Percentiles rank a stretch among this genome's conserved stretches.
phyloP scores from a whole-genome alignment of 306 rosid species.

The Canavalia gladiata region DNA sequence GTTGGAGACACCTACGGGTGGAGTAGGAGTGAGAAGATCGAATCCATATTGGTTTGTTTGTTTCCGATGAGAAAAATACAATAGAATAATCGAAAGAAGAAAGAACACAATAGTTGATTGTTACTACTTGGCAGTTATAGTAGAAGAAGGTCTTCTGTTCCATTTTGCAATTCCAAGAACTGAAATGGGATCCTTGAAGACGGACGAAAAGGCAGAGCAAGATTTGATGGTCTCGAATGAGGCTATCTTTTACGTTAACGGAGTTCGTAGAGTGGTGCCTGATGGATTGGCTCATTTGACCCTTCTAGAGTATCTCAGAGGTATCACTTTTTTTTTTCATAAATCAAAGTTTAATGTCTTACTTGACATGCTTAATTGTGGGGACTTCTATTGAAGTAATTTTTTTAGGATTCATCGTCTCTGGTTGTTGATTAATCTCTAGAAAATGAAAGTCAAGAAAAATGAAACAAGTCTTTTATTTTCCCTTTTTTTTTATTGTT shows the following conservation, averaged over 20 bases:
- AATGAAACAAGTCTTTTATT: background rate
- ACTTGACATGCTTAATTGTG: conserved; percentile 16
- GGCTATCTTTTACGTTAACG: conserved; percentile 72
- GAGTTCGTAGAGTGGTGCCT: conserved; percentile 73
- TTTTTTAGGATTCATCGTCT: background rate
- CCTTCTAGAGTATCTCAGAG: conserved; percentile 94
- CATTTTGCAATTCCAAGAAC: background rate
- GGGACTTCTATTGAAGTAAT: background rate
- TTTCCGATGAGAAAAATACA: background rate
- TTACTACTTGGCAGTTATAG: too few species aligned
- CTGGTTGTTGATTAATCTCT: background rate
- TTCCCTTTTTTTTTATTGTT: background rate
- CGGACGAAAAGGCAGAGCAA: conserved; percentile 49
- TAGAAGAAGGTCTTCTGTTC: background rate
- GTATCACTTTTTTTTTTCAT: conserved; percentile 45
- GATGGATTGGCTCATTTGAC: conserved; percentile 91
- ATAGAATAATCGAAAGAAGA: background rate
- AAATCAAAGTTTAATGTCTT: conserved; percentile 8
- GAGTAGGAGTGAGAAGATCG: conserved; percentile 14
- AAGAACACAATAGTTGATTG: background rate
- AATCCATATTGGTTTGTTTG: background rate
- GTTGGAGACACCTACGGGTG: background rate
- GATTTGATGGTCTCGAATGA: conserved; percentile 56
- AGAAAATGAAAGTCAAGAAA: background rate
- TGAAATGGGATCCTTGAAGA: conserved; percentile 81